Conservation (phyloP, 1,284 basidiomycete genomes). For the Agaricales sp. region DNA sequence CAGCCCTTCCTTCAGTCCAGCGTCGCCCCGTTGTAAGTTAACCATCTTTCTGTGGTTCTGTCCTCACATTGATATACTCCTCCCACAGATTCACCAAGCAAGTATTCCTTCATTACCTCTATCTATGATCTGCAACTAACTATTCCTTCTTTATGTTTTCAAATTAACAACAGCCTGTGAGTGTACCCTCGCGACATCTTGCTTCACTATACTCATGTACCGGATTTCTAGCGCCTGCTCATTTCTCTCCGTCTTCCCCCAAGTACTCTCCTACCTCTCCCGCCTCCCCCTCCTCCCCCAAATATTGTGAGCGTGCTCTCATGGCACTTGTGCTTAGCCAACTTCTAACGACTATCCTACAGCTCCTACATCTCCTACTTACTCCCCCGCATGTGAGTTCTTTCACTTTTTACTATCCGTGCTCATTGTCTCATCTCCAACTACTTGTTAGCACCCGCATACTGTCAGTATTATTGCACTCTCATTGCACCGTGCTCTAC, state of each 20-base stretch:
- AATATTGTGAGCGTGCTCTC: constrained; percentile 53
- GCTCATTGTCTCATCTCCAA: constrained; percentile 11
- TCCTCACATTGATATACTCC: constrained; percentile 16
- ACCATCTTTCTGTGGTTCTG: constrained; percentile 15
- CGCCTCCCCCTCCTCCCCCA: constrained; percentile 62
- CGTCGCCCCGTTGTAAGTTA: constrained; percentile 69
- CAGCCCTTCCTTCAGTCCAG: constrained; percentile 81
- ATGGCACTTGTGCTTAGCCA: constrained; percentile 13
- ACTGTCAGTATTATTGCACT: constrained; percentile 42
- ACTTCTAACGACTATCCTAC: too few species aligned
- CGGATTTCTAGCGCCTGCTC: constrained; percentile 68
- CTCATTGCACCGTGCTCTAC: constrained; percentile 11
- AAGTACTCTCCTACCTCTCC: constrained; percentile 63
- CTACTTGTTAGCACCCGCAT: constrained; percentile 44
- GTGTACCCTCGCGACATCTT: constrained; percentile 23
- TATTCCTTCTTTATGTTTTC: too few species aligned
- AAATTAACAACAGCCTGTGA: constrained; percentile 57
- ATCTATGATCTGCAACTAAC: constrained; percentile 12
- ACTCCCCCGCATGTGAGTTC: constrained; percentile 74
- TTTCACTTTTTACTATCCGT: constrained; percentile 7
- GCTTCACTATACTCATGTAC: too few species aligned
- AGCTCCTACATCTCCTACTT: constrained; percentile 78
- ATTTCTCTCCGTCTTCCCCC: constrained; percentile 78
- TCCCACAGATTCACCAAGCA: constrained; percentile 66
- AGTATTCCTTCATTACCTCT: constrained; percentile 22